Base-by-base conservation (phyloP, 2,329 filamentous ascomycete species). In the Hypoxylon sp. region DNA sequence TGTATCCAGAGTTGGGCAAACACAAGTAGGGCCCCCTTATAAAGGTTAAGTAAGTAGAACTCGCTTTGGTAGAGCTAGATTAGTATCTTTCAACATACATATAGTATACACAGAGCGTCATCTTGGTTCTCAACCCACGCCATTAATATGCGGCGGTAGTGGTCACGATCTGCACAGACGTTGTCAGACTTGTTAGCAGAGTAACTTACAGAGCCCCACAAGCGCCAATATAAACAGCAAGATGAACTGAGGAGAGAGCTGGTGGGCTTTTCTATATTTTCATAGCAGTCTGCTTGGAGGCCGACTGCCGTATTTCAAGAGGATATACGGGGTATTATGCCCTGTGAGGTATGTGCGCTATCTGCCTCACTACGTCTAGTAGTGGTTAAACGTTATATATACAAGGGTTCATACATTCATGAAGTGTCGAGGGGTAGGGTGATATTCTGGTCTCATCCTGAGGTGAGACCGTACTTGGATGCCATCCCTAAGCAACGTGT, bases 401-500 rank as follows among this genome's bases (percentile, higher is more conserved):
- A 51, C n/a, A n/a, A n/a, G n/a, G n/a, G 30, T 58, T 43, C 54
- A 59, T 60, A 56, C 44, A 60, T 26, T 54, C 34, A 44, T 44
- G 2, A 41, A 22, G 20, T 48, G 51, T 24, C 15, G 48, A 43
- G 15, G 22, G 24, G 4, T 26, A 4, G 11, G 28, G 15, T 4
- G 28, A 30, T 22, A 44, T 44, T 8, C 15, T 8, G 11, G 13
- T 3, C 11, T 46, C 24, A 26, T 26, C 24, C 19, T n/a, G 15
- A 15, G 8, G 17, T 46, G 43, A 26, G 43, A 46, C 20, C 7
- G 39, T 10, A 17, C 1, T 17, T 37, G 15, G 11, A 8, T 46
- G 13, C 48, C 28, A 6, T 19, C 6, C 2, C 46, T 63, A 63
- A 8, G 59, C 43, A n/a, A 68, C 53, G 22, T 70, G 58, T 28